phyloP scores from a whole-genome alignment of 768 basidiomycete genomes.

The Mycena galericulata region DNA sequence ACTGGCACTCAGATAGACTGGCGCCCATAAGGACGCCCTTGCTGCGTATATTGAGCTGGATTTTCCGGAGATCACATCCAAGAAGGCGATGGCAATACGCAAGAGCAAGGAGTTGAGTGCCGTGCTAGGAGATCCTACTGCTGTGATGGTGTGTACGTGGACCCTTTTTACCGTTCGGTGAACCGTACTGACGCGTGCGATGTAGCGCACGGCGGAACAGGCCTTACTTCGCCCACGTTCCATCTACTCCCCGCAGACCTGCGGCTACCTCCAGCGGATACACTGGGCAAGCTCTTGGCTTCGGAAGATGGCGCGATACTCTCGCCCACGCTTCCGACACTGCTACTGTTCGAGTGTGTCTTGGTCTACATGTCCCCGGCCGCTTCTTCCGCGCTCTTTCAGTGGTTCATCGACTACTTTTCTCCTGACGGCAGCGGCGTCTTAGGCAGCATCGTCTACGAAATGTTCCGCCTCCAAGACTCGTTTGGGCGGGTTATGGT shows the following conservation, averaged over 20 bases:
- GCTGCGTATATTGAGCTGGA: slow-evolving; percentile 88
- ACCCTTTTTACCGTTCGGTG: not conserved
- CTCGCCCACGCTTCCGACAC: slow-evolving; percentile 76
- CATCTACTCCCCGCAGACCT: slow-evolving; percentile 85
- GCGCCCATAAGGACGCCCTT: slow-evolving; percentile 61
- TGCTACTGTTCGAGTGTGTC: slow-evolving; percentile 94
- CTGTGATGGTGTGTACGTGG: slow-evolving; percentile 58
- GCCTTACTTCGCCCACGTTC: slow-evolving; percentile 67
- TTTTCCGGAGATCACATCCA: slow-evolving; percentile 85
- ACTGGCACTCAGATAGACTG: slow-evolving; percentile 60
- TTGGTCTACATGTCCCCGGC: slow-evolving; percentile 85
- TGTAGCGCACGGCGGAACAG: slow-evolving; percentile 72
- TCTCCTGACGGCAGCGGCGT: slow-evolving; percentile 44
- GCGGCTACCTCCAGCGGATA: slow-evolving; percentile 64
- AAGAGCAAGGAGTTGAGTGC: slow-evolving; percentile 70
- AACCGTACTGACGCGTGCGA: slow-evolving; percentile 11
- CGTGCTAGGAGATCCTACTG: slow-evolving; percentile 59
- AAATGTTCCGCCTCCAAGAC: slow-evolving; percentile 93
- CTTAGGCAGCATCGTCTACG: slow-evolving; percentile 81
- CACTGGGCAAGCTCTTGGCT: slow-evolving; percentile 55
- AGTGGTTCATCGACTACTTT: slow-evolving; percentile 79
- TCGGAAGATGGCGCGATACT: slow-evolving; percentile 53
- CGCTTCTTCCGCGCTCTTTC: slow-evolving; percentile 68
- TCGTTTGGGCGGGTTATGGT: slow-evolving; percentile 94
- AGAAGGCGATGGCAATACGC: slow-evolving; percentile 85